These are phyloP conservation scores for Neurospora crassa DNA, from an alignment of 2,329 filamentous ascomycete genomes.

Conservation along the genomic window DNA sequence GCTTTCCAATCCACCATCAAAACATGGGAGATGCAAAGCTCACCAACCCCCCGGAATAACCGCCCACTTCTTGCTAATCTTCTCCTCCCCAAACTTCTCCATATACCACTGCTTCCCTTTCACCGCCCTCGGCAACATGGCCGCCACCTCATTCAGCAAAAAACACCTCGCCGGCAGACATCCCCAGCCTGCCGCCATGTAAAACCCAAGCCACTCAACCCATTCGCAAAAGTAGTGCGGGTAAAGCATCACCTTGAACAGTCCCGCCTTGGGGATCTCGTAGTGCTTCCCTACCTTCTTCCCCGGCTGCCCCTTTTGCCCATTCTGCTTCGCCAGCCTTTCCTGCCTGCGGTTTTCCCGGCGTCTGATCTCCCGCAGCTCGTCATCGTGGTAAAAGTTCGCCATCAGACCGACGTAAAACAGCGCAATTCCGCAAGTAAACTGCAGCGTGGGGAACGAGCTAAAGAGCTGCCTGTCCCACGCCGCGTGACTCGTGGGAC, in stretches of 20 bases:
- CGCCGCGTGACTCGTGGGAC: conserved; percentile 48
- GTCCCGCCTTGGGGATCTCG: conserved; percentile 70
- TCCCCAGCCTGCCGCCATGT: conserved; percentile 58
- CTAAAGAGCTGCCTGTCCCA: conserved; percentile 33
- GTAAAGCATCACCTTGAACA: conserved; percentile 76
- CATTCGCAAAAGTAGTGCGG: conserved; percentile 96
- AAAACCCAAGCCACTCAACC: conserved; percentile 91
- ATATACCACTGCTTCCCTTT: conserved; percentile 80
- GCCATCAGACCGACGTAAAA: conserved; percentile 68
- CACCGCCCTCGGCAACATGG: conserved; percentile 81
- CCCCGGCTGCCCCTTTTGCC: conserved; percentile 36
- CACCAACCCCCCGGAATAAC: conserved; percentile 45
- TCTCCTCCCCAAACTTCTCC: conserved; percentile 77
- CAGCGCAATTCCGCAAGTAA: conserved; percentile 56
- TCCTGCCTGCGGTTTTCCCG: conserved; percentile 53
- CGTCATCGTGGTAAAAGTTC: conserved; percentile 86
- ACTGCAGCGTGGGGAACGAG: conserved; percentile 31
- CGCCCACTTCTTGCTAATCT: conserved; percentile 65
- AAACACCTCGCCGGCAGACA: conserved; percentile 74
- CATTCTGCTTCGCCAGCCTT: conserved; percentile 25
- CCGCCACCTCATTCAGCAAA: conserved; percentile 74
- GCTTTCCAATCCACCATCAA: neutral
- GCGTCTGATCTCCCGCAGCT: conserved; percentile 76
- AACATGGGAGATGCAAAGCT: conserved; percentile 10
- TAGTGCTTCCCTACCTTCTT: conserved; percentile 79